Conservation (phyloP, 1,284 basidiomycete species). For the Lentinula novae-zelandiae region DNA sequence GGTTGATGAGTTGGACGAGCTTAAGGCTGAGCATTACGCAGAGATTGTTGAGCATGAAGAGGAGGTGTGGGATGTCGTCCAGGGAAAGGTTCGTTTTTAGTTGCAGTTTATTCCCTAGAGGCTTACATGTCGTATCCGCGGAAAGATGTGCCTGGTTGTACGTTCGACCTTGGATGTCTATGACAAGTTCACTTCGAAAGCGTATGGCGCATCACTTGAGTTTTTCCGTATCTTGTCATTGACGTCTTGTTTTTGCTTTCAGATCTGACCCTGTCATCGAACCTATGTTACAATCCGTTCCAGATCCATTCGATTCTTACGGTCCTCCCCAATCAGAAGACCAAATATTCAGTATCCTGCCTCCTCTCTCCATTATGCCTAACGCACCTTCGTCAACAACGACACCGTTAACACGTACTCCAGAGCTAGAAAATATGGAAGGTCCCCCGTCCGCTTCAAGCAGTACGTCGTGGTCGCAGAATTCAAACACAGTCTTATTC, state of each 20-base stretch:
- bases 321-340: conserved; percentile 85
- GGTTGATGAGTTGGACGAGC: conserved; percentile 82
- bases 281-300: conserved; percentile 84
- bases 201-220: conserved; percentile 46
- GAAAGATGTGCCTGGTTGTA: conserved; percentile 66
- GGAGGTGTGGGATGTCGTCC: conserved; percentile 88
- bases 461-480: conserved; percentile 22
- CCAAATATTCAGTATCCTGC: conserved; percentile 89
- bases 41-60: conserved; percentile 92
- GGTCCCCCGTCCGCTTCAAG: conserved; percentile 28
- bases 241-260: conserved; percentile 18
- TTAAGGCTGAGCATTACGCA: conserved; percentile 79
- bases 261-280: conserved; percentile 90
- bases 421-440: conserved; percentile 34
- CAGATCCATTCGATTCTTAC: conserved; percentile 92
- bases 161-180: conserved; percentile 80
- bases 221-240: conserved; percentile 1
- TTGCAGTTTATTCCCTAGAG: background rate
- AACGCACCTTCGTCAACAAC: conserved; percentile 47
- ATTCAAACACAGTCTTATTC: conserved; percentile 32
- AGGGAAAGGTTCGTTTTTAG: conserved; percentile 58
- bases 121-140: conserved; percentile 1
- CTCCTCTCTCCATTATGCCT: conserved; percentile 75
- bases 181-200: conserved; percentile 85
- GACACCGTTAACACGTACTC: conserved; percentile 43